These are phyloP conservation scores for Nothomitra cinnamomea DNA, from an alignment of 2,329 filamentous ascomycete species.

Conservation along the genomic window DNA sequence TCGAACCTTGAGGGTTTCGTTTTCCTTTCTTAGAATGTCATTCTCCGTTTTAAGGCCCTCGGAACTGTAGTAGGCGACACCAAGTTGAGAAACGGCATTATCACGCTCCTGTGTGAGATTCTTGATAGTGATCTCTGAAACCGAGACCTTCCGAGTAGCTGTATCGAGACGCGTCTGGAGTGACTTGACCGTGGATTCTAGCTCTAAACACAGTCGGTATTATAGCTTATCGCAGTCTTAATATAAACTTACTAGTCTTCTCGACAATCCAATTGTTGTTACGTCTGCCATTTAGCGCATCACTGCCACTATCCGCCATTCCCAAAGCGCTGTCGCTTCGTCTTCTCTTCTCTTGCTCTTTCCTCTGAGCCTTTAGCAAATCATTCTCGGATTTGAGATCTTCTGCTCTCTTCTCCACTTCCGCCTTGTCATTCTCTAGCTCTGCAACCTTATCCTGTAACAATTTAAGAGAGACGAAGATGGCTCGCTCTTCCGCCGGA, in stretches of 20 bases:
- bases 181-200: slow-evolving; percentile 42
- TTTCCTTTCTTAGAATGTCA: not conserved
- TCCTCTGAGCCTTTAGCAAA: slow-evolving; percentile 29
- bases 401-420: slow-evolving; percentile 30
- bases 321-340: slow-evolving; percentile 30
- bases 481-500: slow-evolving; percentile 43
- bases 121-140: slow-evolving; percentile 46
- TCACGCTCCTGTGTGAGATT: slow-evolving; percentile 47
- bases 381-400: slow-evolving; percentile 35
- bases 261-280: slow-evolving; percentile 18
- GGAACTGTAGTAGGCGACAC: slow-evolving; percentile 41
- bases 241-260: slow-evolving; percentile 30
- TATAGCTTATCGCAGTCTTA: not conserved
- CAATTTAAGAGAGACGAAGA: slow-evolving; percentile 41
- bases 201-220: slow-evolving; percentile 21
- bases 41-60: slow-evolving; percentile 16
- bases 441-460: slow-evolving; percentile 39
- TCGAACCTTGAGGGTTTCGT: slow-evolving; percentile 4
- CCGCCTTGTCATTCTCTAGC: slow-evolving; percentile 37
- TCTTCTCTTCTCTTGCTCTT: slow-evolving; percentile 23
- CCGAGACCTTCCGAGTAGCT: slow-evolving; percentile 41
- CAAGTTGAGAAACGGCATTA: slow-evolving; percentile 43
- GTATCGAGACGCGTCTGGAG: slow-evolving; percentile 45
- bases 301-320: slow-evolving; percentile 29
- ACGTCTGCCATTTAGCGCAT: slow-evolving; percentile 17